Evolutionary conservation across 192 early-diverging fungal species (phyloP).

Genomic region (Entomortierella beljakovae): DNA sequence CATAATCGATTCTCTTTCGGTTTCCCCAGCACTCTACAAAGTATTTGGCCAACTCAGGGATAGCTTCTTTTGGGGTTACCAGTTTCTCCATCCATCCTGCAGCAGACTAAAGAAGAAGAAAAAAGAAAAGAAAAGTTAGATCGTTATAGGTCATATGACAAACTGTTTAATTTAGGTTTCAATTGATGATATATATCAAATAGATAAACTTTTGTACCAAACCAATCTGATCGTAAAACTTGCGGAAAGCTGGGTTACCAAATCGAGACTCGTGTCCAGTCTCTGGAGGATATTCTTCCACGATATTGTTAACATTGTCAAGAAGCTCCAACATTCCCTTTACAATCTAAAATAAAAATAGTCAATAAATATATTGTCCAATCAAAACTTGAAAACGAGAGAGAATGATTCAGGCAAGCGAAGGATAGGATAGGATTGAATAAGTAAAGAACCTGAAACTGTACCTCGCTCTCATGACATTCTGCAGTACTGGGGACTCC

Average conservation of each 20-base stretch:
- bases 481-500: constrained; percentile 70
- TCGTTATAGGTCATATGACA: background rate
- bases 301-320: constrained; percentile 70
- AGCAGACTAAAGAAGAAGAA: constrained; percentile 26
- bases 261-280: constrained; percentile 86
- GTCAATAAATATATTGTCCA: too few species aligned
- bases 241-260: constrained; percentile 94
- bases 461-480: constrained; percentile 65
- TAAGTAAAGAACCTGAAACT: too few species aligned
- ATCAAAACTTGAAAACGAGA: too few species aligned
- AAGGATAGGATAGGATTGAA: too few species aligned
- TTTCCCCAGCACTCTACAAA: constrained; percentile 90
- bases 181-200: too few species aligned
- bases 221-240: constrained; percentile 84
- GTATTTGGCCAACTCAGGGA: constrained; percentile 77
- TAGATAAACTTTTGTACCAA: too few species aligned
- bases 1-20: constrained; percentile 95
- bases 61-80: constrained; percentile 46
- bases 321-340: constrained; percentile 71
- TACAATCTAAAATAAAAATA: constrained; percentile 46
- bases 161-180: background rate
- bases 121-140: background rate
- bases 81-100: constrained; percentile 47
- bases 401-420: too few species aligned
- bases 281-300: constrained; percentile 76